These are phyloP conservation scores for Orbilia javanica DNA, from an alignment of 2,329 filamentous ascomycete genomes.

Conservation along the genomic window DNA sequence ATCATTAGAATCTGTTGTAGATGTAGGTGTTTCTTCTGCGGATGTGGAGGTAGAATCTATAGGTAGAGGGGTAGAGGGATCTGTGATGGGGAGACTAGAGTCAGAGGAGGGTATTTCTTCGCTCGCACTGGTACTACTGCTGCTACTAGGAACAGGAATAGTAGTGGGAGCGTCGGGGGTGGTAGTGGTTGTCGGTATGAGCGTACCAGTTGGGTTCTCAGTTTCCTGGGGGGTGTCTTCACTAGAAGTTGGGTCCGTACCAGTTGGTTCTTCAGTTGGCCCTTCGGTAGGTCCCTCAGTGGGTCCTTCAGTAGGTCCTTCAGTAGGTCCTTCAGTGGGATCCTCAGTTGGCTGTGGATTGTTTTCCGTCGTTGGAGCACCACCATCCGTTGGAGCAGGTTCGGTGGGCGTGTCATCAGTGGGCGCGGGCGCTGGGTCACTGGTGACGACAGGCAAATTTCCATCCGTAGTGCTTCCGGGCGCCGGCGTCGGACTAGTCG, in stretches of 20 bases:
- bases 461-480: slow-evolving; percentile 6
- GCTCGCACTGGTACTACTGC: slow-evolving; percentile 29
- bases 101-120: slow-evolving; percentile 51
- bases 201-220: slow-evolving; percentile 36
- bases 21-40: slow-evolving; percentile 31
- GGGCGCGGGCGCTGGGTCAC: slow-evolving; percentile 13
- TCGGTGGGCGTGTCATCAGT: slow-evolving; percentile 13
- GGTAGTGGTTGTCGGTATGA: slow-evolving; percentile 31
- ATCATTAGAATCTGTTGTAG: slow-evolving; percentile 49
- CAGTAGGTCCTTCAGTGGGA: not conserved
- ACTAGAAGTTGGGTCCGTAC: slow-evolving; percentile 45
- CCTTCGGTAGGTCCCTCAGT: not conserved
- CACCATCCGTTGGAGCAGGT: slow-evolving; percentile 6
- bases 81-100: slow-evolving; percentile 42
- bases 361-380: slow-evolving; percentile 26
- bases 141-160: slow-evolving; percentile 4
- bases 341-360: slow-evolving; percentile 20
- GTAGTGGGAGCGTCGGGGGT: slow-evolving; percentile 31
- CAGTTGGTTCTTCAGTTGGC: slow-evolving; percentile 25
- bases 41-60: slow-evolving; percentile 44
- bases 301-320: not conserved
- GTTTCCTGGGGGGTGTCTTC: slow-evolving; percentile 39
- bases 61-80: slow-evolving; percentile 28
- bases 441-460: not conserved
- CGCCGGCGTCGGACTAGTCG: not conserved